Conservation (phyloP, 192 early-diverging fungal genomes). For the Backusella morwellensis region DNA sequence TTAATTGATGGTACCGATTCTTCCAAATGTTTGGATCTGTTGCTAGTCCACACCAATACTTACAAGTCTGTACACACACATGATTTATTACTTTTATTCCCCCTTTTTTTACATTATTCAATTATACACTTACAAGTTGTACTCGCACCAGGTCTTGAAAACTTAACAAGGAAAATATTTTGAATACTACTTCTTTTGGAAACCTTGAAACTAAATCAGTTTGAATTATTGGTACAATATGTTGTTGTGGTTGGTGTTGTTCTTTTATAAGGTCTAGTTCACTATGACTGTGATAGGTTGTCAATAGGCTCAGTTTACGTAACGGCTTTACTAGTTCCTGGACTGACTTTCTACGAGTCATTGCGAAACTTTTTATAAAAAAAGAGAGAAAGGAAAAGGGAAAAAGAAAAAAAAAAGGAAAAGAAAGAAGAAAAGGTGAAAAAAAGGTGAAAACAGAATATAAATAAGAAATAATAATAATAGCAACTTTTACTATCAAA, state of each 20-base stretch:
- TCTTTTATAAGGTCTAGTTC: slow-evolving; percentile 18
- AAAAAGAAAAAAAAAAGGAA: not conserved
- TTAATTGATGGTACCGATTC: slow-evolving; percentile 10
- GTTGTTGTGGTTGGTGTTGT: not conserved
- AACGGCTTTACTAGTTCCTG: slow-evolving; percentile 25
- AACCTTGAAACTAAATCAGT: slow-evolving; percentile 16
- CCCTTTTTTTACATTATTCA: not conserved
- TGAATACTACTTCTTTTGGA: slow-evolving; percentile 23
- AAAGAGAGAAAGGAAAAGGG: not conserved
- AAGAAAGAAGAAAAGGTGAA: not conserved
- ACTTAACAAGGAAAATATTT: slow-evolving; percentile 19
- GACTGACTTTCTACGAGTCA: slow-evolving; percentile 18
- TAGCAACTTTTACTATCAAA: not conserved
- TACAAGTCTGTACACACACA: slow-evolving; percentile 21
- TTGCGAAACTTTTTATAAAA: not conserved
- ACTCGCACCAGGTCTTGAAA: slow-evolving; percentile 28
- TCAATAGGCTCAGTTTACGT: slow-evolving; percentile 18
- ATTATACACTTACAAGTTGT: slow-evolving; percentile 26
- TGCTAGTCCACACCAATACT: slow-evolving; percentile 22
- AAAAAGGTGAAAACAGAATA: not conserved
- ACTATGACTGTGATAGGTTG: slow-evolving; percentile 3
- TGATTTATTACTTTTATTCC: not conserved
- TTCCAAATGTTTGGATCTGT: slow-evolving; percentile 28
- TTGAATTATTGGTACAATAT: slow-evolving; percentile 2
- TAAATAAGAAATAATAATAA: not conserved